A percentile compares a stretch with the other conserved stretches of the same genome.
phyloP scores from a whole-genome alignment of 768 basidiomycete genomes.

The Podaxis sp. region DNA sequence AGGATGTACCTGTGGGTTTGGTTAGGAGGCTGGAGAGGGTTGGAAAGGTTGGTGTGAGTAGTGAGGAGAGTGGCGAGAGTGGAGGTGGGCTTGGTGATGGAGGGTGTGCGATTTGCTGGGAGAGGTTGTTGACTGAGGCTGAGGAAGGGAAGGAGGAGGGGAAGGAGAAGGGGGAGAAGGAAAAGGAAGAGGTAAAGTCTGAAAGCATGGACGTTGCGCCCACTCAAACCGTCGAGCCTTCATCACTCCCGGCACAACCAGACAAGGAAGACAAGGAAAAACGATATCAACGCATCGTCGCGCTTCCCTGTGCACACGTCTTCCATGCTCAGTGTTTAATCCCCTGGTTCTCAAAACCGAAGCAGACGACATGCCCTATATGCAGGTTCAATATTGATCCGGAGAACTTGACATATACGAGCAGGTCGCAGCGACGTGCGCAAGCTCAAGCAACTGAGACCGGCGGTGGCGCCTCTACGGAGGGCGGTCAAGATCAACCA shows the following conservation, averaged over 20 bases:
- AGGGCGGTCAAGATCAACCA: background rate
- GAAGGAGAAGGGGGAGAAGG: conserved; percentile 10
- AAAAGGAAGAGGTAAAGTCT: conserved; percentile 7
- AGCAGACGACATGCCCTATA: conserved; percentile 80
- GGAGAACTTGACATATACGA: conserved; percentile 60
- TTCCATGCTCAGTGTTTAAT: conserved; percentile 78
- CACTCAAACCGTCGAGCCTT: background rate
- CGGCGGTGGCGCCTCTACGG: conserved; percentile 1
- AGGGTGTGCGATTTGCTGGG: conserved; percentile 79
- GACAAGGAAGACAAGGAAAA: conserved; percentile 18
- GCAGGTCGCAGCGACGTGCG: conserved; percentile 24
- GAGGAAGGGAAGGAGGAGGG: conserved; percentile 13
- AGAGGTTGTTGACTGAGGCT: conserved; percentile 53
- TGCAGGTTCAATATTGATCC: conserved; percentile 86
- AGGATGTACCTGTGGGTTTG: conserved; percentile 65
- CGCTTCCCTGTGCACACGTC: conserved; percentile 78
- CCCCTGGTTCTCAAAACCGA: conserved; percentile 81
- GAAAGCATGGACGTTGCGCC: background rate
- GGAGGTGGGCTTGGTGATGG: conserved; percentile 34
- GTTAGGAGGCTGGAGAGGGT: conserved; percentile 63
- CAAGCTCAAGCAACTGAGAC: conserved; percentile 6
- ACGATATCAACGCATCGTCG: conserved; percentile 48
- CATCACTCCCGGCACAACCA: background rate
- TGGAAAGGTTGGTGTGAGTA: conserved; percentile 36
- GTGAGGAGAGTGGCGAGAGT: conserved; percentile 29